phyloP scores from a whole-genome alignment of 345 rosid genomes.

The Linum trigynum region DNA sequence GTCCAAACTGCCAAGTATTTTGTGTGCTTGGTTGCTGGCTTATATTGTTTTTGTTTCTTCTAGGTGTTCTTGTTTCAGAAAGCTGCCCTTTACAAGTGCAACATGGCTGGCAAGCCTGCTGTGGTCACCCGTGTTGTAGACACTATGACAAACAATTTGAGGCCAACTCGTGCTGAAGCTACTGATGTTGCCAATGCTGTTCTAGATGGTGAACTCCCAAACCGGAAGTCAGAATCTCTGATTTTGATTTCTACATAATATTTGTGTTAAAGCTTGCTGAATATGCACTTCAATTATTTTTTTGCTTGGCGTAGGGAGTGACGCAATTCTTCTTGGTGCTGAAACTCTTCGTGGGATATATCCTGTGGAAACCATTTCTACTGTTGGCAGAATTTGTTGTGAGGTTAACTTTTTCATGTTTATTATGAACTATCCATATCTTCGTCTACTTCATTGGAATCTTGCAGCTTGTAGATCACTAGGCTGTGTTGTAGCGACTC shows the following conservation, averaged over 20 bases:
- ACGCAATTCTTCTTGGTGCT: slow-evolving; percentile 98
- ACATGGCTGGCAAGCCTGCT: slow-evolving; percentile 97
- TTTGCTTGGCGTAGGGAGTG: slow-evolving; percentile 53
- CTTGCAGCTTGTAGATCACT: neutral
- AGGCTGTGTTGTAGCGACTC: neutral
- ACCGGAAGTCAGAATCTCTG: neutral
- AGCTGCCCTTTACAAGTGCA: slow-evolving; percentile 90
- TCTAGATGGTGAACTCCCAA: slow-evolving; percentile 53
- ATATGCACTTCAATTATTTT: neutral
- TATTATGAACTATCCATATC: too few species aligned
- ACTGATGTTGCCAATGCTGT: slow-evolving; percentile 99
- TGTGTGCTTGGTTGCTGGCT: slow-evolving; percentile 10
- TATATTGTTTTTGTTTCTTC: slow-evolving; percentile 12
- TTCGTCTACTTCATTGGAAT: neutral
- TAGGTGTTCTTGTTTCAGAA: slow-evolving; percentile 95
- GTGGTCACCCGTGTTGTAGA: slow-evolving; percentile 96
- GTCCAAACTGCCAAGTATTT: neutral
- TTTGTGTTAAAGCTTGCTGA: neutral
- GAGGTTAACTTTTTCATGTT: slow-evolving; percentile 42
- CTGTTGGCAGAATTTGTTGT: slow-evolving; percentile 79
- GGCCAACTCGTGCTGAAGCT: slow-evolving; percentile 98
- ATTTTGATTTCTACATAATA: neutral
- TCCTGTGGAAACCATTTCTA: slow-evolving; percentile 84
- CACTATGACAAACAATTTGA: slow-evolving; percentile 90
- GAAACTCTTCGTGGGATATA: slow-evolving; percentile 90